Percentiles rank a stretch among this genome's conserved stretches.
Evolutionary conservation across 805 yeast genomes (phyloP).

Genomic region (Yarrowia porcina): DNA sequence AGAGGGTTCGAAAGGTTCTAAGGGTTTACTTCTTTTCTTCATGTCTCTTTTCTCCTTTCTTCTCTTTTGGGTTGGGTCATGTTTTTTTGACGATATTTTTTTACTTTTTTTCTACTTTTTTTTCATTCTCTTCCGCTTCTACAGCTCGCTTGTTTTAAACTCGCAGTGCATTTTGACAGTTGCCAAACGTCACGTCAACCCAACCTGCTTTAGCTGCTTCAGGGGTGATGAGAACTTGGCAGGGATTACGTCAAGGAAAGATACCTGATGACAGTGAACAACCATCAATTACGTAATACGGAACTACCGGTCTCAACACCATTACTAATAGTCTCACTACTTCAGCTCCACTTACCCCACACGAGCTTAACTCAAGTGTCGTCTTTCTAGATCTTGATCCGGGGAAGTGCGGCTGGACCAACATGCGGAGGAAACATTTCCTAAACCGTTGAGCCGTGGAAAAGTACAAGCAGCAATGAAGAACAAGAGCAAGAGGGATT

Average conservation of each 20-base stretch:
- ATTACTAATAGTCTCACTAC: no score
- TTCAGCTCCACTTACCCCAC: neutral
- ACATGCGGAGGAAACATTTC: neutral
- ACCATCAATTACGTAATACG: no score
- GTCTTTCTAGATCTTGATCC: neutral
- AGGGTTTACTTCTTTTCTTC: no score
- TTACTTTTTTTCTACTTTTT: no score
- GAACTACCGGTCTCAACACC: no score
- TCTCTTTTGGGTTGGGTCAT: no score
- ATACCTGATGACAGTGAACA: no score
- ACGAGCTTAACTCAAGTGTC: neutral
- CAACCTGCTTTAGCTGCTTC: neutral
- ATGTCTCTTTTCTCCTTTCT: no score
- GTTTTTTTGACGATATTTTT: no score
- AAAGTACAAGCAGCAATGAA: neutral
- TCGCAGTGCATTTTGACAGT: neutral
- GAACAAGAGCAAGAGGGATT: neutral
- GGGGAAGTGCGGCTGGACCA: conserved; percentile 11
- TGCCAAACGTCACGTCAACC: neutral
- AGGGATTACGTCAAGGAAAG: no score
- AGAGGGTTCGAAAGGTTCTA: no score
- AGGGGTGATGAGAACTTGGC: neutral
- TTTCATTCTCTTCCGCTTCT: no score
- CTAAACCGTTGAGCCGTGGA: conserved; percentile 2
- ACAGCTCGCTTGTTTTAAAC: neutral